phyloP scores from a whole-genome alignment of 495 filamentous ascomycete species.

The Penicillium egyptiacum region DNA sequence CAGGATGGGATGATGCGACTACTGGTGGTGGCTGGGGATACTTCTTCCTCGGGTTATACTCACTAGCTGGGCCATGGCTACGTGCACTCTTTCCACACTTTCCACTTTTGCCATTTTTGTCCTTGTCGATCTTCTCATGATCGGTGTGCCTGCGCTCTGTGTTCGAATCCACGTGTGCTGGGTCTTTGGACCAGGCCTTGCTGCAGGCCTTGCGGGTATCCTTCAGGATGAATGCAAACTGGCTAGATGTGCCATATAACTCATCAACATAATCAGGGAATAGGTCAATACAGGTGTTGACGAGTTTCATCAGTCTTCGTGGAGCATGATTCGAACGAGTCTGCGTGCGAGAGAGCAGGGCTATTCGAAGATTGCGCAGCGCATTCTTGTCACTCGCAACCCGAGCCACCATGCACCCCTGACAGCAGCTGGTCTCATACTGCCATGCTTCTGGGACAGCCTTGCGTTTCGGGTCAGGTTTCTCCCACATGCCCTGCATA shows the following conservation, averaged over 20 bases:
- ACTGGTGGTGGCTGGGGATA: slow-evolving; percentile 1
- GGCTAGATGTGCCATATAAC: slow-evolving; percentile 11
- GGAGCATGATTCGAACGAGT: slow-evolving; percentile 22
- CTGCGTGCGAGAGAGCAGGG: slow-evolving; percentile 34
- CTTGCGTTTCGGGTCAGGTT: not conserved
- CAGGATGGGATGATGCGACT: not conserved
- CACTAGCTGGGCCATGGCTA: not conserved
- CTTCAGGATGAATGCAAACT: slow-evolving; percentile 27
- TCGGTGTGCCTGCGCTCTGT: not conserved
- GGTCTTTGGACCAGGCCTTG: slow-evolving; percentile 12
- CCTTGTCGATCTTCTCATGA: not conserved
- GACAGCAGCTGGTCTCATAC: slow-evolving; percentile 37
- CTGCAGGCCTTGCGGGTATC: slow-evolving; percentile 26
- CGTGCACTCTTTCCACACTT: not conserved
- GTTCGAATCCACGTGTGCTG: not conserved
- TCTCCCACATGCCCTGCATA: slow-evolving; percentile 37
- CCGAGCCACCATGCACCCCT: slow-evolving; percentile 44
- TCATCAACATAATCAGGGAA: slow-evolving; percentile 14
- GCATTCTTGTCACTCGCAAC: slow-evolving; percentile 23
- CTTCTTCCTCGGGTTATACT: slow-evolving; percentile 3
- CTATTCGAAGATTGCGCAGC: slow-evolving; percentile 30
- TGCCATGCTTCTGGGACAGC: slow-evolving; percentile 12
- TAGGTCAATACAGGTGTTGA: slow-evolving; percentile 28
- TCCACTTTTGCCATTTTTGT: not conserved
- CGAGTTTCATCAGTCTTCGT: slow-evolving; percentile 27